Evolutionary conservation across 2,329 filamentous ascomycete species (phyloP), one percentile per base, ranked within the genome.

Genomic region (Pochonia chlamydosporia): DNA sequence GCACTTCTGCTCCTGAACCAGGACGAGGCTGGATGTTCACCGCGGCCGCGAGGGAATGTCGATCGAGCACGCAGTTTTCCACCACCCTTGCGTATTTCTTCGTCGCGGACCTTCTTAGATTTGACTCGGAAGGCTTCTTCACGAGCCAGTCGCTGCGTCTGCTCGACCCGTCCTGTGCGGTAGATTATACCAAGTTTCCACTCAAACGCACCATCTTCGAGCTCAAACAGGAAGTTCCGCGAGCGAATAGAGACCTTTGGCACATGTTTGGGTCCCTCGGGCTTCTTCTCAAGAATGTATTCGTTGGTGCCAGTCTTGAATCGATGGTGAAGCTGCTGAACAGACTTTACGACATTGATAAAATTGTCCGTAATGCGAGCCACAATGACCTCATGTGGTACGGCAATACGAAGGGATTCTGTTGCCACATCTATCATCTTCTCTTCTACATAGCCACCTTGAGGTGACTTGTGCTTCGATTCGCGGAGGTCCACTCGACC

Each of bases 171-270:
- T 1, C 95, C 93, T 40, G 89, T 82, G 26, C 92, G 84, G 64
- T 97, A 99, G 44, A 99, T 99, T 60, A 90, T 84, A 14, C 91
- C 89, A 9, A 99, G 73, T 63, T 96, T 97, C 88, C 91, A 99
- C 64, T 99, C 93, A 59, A 99, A 99, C 0, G 89, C 85, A 43
- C 93, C 92, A 63, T 99, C 93, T 67, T 99, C 93, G 30, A 99
- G 75, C 60, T 97, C 92, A 49, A 99, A 92, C 3, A 96, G 70
- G 21, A 99, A 74, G 5, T 87, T 87, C 57, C 87, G 87, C 46
- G 85, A 86, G 44, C 90, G 82, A 9, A 99, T 55, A 0, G 90
- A 92, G 20, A 99, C 73, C 60, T 88, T 92, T 2, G 93, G 93
- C 0, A 99, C 83, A 40, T 81, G 74, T 63, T 95, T 97, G 1